Base-by-base conservation (phyloP, 805 yeast genomes). In the Suhomyces pyralidae region DNA sequence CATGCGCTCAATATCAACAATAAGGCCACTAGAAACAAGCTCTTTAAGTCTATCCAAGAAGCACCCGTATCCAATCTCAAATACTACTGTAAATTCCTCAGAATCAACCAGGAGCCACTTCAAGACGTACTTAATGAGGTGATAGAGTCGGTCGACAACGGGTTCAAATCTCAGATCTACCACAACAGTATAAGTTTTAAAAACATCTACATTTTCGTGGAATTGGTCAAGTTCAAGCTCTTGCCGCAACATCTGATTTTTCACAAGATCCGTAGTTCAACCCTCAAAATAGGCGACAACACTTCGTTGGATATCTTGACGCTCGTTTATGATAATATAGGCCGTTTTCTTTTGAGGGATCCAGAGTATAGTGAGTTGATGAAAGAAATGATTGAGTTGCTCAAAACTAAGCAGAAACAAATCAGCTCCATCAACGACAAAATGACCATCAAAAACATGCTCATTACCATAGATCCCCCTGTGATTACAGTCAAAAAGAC, bases 281-380 rank as follows among this genome's bases (percentile, higher is more conserved):
- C 87, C 1, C 61, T 82, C 51, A 79, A 80, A 49, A 61, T 78
- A 17, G 73, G 78, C 5, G 73, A 78, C 0, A 77, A 83, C 7
- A 79, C 80, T 55, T 88, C 86, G 63, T 78, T 88, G 53, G 96
- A 88, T 59, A 79, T 85, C 7, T 68, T 91, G 51, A 76, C 83
- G 8, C 77, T 85, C n/a, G 70, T 90, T 43, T 85, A 90, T 61
- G 96, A 91, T 60, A 74, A 81, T 36, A 79, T 89, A 58, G 96
- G 96, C 0, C 74, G 82, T 52, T 81, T 84, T 53, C 72, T 91
- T 48, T 64, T 86, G 44, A 71, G 81, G 55, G 78, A 75, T 24
- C 78, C 82, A 0, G 88, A 83, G 22, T 85, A 83, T 54, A 73
- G 71, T 46, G 78, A 72, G 6, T 71, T 82, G 34, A 88, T 89